A percentile compares a stretch with the other conserved stretches of the same genome.
phyloP scores from a whole-genome alignment of 768 basidiomycete species.

The Kwoniella dendrophila region DNA sequence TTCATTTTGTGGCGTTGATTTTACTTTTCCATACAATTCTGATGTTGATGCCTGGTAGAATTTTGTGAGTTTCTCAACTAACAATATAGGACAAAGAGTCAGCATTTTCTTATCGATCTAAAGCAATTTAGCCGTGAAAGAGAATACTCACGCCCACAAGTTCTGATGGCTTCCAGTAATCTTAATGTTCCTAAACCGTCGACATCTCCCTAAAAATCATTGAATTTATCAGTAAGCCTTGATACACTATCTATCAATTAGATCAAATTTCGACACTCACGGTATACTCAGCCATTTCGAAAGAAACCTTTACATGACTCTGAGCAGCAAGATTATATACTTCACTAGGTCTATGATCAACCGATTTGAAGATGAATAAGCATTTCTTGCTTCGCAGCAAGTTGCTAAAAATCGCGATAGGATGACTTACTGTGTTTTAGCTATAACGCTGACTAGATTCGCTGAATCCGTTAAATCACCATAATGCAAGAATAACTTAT shows the following conservation, averaged over 20 bases:
- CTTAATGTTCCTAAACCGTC: conserved; percentile 93
- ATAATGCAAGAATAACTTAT: conserved; percentile 65
- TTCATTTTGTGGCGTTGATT: conserved; percentile 92
- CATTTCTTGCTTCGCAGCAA: not conserved
- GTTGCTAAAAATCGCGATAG: not conserved
- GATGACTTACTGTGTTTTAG: conserved; percentile 68
- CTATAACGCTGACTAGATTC: conserved; percentile 94
- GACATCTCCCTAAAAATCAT: conserved; percentile 69
- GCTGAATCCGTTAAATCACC: conserved; percentile 95
- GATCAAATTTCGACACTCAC: conserved; percentile 32
- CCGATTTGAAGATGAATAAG: not conserved
- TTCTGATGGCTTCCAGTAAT: conserved; percentile 92
- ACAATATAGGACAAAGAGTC: too few species aligned
- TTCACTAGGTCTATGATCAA: conserved; percentile 76
- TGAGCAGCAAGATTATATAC: conserved; percentile 98
- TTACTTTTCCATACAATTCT: conserved; percentile 95
- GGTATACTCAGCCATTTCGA: conserved; percentile 99
- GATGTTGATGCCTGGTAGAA: conserved; percentile 95
- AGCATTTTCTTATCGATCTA: too few species aligned
- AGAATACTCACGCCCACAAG: conserved; percentile 66
- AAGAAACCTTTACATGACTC: conserved; percentile 98
- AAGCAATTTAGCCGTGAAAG: too few species aligned
- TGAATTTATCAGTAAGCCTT: not conserved
- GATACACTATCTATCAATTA: not conserved
- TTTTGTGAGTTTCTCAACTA: conserved; percentile 79